Evolutionary conservation across 2,329 filamentous ascomycete species (phyloP).

Genomic region (Sphaceloma murrayae): DNA sequence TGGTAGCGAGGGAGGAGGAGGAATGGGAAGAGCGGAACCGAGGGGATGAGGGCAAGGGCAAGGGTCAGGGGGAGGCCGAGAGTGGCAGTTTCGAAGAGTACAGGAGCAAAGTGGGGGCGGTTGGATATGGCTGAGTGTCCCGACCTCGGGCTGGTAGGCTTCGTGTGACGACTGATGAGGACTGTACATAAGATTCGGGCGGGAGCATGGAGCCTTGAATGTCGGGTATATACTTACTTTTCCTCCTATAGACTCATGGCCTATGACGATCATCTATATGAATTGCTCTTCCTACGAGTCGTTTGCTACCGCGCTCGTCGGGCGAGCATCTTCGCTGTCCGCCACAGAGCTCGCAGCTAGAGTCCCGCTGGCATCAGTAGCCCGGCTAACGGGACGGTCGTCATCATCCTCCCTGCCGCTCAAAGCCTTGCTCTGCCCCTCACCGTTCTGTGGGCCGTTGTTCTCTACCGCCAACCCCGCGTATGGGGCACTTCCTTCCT

Average conservation of each 20-base stretch:
- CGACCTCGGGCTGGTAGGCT: neutral
- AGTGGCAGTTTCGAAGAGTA: conserved; percentile 40
- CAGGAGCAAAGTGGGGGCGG: conserved; percentile 33
- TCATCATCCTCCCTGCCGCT: neutral
- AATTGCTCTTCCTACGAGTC: too few relatives aligned
- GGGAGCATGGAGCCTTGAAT: neutral
- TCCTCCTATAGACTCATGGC: conserved; percentile 11
- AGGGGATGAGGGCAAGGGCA: conserved; percentile 22
- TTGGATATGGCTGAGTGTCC: conserved; percentile 25
- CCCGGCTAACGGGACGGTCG: conserved; percentile 8
- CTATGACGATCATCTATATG: neutral
- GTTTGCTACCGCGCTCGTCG: conserved; percentile 1
- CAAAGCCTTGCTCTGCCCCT: conserved; percentile 1
- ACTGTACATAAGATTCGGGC: neutral
- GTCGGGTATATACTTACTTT: conserved; percentile 13
- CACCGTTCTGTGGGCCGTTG: neutral
- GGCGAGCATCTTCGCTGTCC: conserved; percentile 1
- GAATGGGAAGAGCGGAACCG: conserved; percentile 35
- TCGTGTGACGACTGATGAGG: neutral
- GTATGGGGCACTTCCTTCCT: conserved; percentile 49
- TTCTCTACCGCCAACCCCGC: neutral
- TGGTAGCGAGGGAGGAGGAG: conserved; percentile 38
- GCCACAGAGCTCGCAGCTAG: conserved; percentile 5
- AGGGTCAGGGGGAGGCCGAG: conserved; percentile 23
- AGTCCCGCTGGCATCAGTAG: conserved; percentile 11